These are phyloP conservation scores for Linum usitatissimum DNA, from an alignment of 345 rosid species.

Conservation along the genomic window DNA sequence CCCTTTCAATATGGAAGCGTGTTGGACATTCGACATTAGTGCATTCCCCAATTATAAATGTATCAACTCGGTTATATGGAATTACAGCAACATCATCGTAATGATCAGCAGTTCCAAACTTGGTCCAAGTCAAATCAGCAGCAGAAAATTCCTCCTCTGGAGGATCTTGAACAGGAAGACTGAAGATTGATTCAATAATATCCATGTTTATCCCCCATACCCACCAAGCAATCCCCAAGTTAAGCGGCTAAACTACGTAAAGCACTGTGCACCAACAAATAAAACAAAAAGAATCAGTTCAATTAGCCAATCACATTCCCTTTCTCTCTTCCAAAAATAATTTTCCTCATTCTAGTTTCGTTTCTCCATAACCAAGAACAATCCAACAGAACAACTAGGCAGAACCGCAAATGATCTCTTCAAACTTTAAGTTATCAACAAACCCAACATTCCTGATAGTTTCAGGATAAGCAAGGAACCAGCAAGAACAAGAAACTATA, in stretches of 20 bases:
- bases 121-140: constrained; percentile 65
- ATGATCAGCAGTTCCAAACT: constrained; percentile 66
- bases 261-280: neutral
- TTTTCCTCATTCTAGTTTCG: neutral
- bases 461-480: neutral
- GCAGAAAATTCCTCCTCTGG: constrained; percentile 62
- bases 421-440: neutral
- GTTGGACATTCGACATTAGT: constrained; percentile 67
- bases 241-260: neutral
- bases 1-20: constrained; percentile 81
- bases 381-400: neutral
- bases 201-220: constrained; percentile 23
- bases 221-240: neutral
- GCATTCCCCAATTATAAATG: constrained; percentile 84
- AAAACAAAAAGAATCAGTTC: neutral
- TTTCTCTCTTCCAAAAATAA: neutral
- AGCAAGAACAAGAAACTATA: neutral
- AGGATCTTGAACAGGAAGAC: constrained; percentile 64
- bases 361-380: neutral
- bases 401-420: neutral
- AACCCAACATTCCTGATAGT: neutral
- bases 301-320: neutral
- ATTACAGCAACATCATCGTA: constrained; percentile 72
- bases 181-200: constrained; percentile 39
- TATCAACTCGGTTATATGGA: constrained; percentile 55